Evolutionary conservation across 1,139 yeast species (phyloP).

Genomic region (Kodamaea arcana): DNA sequence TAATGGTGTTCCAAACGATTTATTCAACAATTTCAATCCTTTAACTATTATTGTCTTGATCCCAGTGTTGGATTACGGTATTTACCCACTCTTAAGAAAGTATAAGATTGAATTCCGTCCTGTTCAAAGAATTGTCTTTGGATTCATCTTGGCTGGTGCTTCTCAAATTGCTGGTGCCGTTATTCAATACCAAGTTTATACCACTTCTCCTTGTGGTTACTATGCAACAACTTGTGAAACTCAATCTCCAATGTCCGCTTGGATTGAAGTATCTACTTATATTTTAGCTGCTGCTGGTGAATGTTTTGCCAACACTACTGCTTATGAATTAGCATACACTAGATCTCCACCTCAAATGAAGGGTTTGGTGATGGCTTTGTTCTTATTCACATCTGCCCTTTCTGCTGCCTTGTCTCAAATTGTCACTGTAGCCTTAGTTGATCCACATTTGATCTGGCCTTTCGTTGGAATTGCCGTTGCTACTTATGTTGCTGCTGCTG

Average conservation of each 20-base stretch:
- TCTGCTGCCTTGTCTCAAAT: constrained; percentile 59
- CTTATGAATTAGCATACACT: constrained; percentile 67
- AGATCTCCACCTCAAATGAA: constrained; percentile 66
- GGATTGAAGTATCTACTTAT: constrained; percentile 51
- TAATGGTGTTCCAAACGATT: constrained; percentile 68
- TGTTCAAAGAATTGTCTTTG: constrained; percentile 32
- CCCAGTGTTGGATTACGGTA: constrained; percentile 54
- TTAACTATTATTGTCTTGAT: constrained; percentile 60
- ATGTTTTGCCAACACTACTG: constrained; percentile 65
- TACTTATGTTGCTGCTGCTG: constrained; percentile 38
- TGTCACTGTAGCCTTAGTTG: constrained; percentile 48
- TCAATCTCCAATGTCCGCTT: constrained; percentile 52
- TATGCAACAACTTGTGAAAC: constrained; percentile 46
- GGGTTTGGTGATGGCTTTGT: constrained; percentile 64
- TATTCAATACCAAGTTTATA: constrained; percentile 32
- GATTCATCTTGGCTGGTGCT: constrained; percentile 32
- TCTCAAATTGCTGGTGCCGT: constrained; percentile 42
- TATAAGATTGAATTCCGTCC: constrained; percentile 36
- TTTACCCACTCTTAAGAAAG: constrained; percentile 60
- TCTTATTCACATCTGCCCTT: constrained; percentile 56
- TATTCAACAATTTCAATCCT: constrained; percentile 65
- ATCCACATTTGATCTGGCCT: constrained; percentile 55
- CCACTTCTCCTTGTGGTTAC: constrained; percentile 38
- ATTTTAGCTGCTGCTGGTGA: constrained; percentile 61
- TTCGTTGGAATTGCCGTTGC: constrained; percentile 49